phyloP scores from a whole-genome alignment of 73 alveolate genomes.

The Uronychia setigera region DNA sequence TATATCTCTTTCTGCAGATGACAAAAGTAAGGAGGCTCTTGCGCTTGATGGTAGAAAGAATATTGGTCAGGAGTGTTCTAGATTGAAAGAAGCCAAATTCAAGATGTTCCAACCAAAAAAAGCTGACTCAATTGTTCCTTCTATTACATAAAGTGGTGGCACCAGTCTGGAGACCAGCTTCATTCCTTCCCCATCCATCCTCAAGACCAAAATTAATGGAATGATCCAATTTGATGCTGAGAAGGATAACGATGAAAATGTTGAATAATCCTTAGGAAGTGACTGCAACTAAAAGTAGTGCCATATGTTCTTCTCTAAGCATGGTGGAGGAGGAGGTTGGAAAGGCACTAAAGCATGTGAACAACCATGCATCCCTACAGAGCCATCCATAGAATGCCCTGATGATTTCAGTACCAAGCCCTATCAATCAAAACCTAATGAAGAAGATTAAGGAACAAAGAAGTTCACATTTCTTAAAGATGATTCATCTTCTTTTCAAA shows the following conservation, averaged over 20 bases:
- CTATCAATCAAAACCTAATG: background rate
- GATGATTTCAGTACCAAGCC: background rate
- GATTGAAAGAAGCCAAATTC: background rate
- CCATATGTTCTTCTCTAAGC: background rate
- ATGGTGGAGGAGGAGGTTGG: background rate
- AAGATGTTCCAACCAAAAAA: background rate
- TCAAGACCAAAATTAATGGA: background rate
- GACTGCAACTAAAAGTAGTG: background rate
- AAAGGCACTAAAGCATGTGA: background rate
- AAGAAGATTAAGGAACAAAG: background rate
- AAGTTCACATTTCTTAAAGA: background rate
- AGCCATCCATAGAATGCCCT: background rate
- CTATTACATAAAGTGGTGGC: background rate
- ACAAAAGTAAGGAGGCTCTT: no score
- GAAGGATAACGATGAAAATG: background rate
- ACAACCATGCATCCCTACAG: background rate
- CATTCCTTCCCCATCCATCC: background rate
- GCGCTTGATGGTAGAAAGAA: no score
- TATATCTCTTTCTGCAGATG: background rate
- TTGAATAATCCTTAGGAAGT: background rate
- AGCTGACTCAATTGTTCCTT: background rate
- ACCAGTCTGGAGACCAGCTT: conserved; percentile 1
- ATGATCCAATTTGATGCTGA: background rate
- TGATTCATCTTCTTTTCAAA: background rate
- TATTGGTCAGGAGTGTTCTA: no score